phyloP scores from a whole-genome alignment of 208 protist genomes.

The Novymonas esmeraldas region DNA sequence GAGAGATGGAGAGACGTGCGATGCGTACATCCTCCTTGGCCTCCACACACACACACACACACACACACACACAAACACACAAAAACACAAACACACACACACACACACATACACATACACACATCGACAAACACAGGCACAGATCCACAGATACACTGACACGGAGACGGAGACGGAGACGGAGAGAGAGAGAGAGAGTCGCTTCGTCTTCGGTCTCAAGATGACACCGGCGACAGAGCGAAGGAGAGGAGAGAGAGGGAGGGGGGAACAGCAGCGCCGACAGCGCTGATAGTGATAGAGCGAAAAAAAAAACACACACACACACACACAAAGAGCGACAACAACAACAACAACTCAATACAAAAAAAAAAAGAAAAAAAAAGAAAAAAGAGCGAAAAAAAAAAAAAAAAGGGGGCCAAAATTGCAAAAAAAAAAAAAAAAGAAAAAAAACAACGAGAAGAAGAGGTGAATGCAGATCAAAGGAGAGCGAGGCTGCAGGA shows the following conservation, averaged over 20 bases:
- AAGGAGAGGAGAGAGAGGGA: background rate
- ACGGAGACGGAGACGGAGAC: too few species aligned
- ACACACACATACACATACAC: background rate
- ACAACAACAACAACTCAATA: background rate
- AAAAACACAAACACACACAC: background rate
- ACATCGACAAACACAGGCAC: background rate
- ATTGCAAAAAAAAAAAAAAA: background rate
- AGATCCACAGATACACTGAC: background rate
- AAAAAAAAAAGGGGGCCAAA: too few species aligned
- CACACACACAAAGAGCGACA: background rate
- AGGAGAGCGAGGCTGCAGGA: background rate
- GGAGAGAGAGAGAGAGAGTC: too few species aligned
- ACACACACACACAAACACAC: background rate
- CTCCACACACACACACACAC: background rate
- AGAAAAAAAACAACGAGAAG: background rate
- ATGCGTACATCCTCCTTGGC: too few species aligned
- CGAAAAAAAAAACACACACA: background rate
- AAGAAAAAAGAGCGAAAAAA: too few species aligned
- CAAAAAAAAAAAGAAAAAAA: background rate
- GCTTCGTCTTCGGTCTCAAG: too few species aligned
- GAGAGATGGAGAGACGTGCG: too few species aligned
- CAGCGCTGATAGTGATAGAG: background rate
- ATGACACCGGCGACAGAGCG: too few species aligned
- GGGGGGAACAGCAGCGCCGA: background rate
- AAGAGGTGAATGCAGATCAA: background rate